These are phyloP conservation scores for Ogataea kodamae DNA, from an alignment of 805 yeast genomes.

Conservation along the genomic window DNA sequence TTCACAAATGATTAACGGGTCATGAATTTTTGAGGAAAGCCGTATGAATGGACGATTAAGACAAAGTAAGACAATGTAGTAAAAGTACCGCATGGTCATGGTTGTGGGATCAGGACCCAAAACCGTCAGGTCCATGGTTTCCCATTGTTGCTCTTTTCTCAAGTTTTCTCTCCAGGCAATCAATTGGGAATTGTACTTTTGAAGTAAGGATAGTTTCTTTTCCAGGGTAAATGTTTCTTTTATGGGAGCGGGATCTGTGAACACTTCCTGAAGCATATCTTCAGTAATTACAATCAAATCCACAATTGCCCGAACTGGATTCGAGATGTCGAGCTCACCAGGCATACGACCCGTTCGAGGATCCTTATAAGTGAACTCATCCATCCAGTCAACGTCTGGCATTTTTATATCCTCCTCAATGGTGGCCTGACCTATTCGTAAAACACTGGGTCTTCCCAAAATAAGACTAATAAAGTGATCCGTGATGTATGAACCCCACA, in stretches of 20 bases:
- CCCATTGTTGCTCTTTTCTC: constrained; percentile 51
- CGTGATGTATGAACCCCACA: constrained; percentile 65
- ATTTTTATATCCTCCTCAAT: constrained; percentile 56
- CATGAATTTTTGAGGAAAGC: constrained; percentile 16
- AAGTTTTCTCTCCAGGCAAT: constrained; percentile 46
- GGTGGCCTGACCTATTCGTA: constrained; percentile 55
- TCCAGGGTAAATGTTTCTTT: constrained; percentile 6
- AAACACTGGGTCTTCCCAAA: constrained; percentile 54
- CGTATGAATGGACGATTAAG: constrained; percentile 59
- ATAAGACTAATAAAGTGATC: constrained; percentile 61
- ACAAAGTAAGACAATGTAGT: constrained; percentile 56
- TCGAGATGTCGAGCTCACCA: constrained; percentile 6
- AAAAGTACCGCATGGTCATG: constrained; percentile 51
- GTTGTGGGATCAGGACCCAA: constrained; percentile 50
- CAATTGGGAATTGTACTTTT: constrained; percentile 44
- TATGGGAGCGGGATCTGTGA: constrained; percentile 21
- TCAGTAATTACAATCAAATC: constrained; percentile 43
- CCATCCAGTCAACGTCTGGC: constrained; percentile 62
- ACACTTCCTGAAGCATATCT: constrained; percentile 42
- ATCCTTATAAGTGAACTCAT: constrained; percentile 46
- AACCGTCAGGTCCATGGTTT: constrained; percentile 35
- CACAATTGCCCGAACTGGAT: constrained; percentile 41
- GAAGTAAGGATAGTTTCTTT: constrained; percentile 15
- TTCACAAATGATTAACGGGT: constrained; percentile 29
- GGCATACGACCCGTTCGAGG: constrained; percentile 1